A percentile compares a stretch with the other conserved stretches of the same genome.
These are phyloP conservation scores for Neospora caninum DNA, from an alignment of 169 alveolate species.

Conservation along the genomic window DNA sequence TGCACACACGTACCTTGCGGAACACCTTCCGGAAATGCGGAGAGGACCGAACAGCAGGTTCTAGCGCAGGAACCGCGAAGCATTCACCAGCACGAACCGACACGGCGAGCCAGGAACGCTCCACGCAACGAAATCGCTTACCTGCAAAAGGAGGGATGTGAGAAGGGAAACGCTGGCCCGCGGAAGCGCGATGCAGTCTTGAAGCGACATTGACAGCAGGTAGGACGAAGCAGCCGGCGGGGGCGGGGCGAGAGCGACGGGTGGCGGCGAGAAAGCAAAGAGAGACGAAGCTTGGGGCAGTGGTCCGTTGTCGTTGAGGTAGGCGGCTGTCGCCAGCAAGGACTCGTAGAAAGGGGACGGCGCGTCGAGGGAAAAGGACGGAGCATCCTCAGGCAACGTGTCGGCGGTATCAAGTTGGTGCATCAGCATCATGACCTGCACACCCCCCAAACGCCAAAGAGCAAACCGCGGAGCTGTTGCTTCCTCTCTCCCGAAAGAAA, in stretches of 20 bases:
- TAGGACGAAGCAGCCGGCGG: background rate
- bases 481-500: too few relatives aligned
- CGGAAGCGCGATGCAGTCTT: conserved; percentile 10
- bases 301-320: background rate
- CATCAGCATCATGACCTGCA: background rate
- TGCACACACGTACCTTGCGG: too few relatives aligned
- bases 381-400: background rate
- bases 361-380: background rate
- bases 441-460: background rate
- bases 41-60: too few relatives aligned
- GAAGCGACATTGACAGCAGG: background rate
- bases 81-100: too few relatives aligned
- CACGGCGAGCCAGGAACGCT: too few relatives aligned
- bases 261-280: background rate
- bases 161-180: background rate
- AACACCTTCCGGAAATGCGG: too few relatives aligned
- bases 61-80: too few relatives aligned
- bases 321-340: background rate
- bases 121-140: background rate
- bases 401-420: background rate
- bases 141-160: background rate
- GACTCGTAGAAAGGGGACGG: background rate
- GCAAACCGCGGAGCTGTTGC: too few relatives aligned
- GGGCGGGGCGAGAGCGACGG: background rate
- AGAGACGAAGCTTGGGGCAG: background rate